These are phyloP conservation scores for Suillus americanus DNA, from an alignment of 768 basidiomycete species.

Conservation along the genomic window DNA sequence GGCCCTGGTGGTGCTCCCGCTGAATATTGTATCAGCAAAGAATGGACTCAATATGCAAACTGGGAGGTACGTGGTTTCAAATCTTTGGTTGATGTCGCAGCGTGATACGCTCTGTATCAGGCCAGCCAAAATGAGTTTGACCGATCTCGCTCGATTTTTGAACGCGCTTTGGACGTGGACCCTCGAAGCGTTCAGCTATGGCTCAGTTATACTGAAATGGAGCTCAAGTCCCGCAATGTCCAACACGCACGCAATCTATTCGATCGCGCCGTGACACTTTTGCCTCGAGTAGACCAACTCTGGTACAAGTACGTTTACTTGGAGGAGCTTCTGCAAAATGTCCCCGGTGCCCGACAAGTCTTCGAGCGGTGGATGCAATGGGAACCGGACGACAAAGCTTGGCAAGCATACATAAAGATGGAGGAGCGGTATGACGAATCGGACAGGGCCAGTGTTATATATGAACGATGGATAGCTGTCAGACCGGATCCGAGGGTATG, in stretches of 20 bases:
- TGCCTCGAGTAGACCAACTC: conserved; percentile 93
- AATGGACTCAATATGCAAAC: conserved; percentile 85
- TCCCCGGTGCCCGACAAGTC: conserved; percentile 94
- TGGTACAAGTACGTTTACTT: conserved; percentile 99
- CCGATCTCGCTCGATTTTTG: conserved; percentile 92
- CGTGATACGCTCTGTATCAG: conserved; percentile 32
- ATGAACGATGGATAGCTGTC: conserved; percentile 87
- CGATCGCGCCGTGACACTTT: conserved; percentile 93
- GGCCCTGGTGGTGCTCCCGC: background rate
- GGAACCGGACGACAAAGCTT: conserved; percentile 99
- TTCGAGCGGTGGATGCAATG: conserved; percentile 99
- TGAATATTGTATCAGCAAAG: conserved; percentile 52
- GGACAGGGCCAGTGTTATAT: conserved; percentile 89
- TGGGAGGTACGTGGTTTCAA: conserved; percentile 60
- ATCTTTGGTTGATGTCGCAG: conserved; percentile 10
- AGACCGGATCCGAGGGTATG: conserved; percentile 76
- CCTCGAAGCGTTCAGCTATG: conserved; percentile 87
- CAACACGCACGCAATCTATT: conserved; percentile 96
- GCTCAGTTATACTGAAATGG: conserved; percentile 96
- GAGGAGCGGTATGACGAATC: conserved; percentile 91
- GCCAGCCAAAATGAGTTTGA: conserved; percentile 97
- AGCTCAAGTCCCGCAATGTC: conserved; percentile 96
- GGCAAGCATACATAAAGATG: conserved; percentile 99
- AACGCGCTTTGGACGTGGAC: conserved; percentile 96
- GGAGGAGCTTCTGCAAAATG: conserved; percentile 94